Evolutionary conservation across 192 early-diverging fungal species (phyloP), one percentile per base, ranked within the genome.

Genomic region (Chytriomyces sp.): DNA sequence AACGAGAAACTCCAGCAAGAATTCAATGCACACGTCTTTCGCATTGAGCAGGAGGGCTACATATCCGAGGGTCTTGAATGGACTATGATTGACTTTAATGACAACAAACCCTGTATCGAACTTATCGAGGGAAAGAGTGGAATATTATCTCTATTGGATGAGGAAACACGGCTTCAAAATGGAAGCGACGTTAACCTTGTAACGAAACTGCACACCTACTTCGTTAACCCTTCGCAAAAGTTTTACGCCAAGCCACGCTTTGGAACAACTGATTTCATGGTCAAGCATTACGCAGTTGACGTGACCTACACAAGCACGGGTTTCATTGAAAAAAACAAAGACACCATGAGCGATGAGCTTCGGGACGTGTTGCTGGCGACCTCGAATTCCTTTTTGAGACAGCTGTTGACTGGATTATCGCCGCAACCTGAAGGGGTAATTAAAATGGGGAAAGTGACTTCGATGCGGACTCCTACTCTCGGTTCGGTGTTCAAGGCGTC

Each of bases 1-100:
- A 96, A 96, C 79, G 94, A 96, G 75, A 96, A 94, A 75, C 80
- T 96, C 36, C 96, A 98, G 72, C 94, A 96, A 75, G 92, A 97
- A 64, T 98, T 98, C 67, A 97, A 96, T 56, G 92, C 95, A 74
- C 80, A 96, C 59, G 96, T 94, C n/a, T 86, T 98, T 39, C 95
- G 95, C 79, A 82, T 92, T 7, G 95, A 97, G 79, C 96, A 98
- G 82, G 94, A 96, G 73, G 94, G 94, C 71, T 97, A 97, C 68
- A 91, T 92, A 25, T 82, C 86, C 36, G 80, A 81, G 53, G 64
- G 63, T 10, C 81, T 81, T 38, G 75, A 54, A 25, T 81, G 80
- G 80, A 66, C 55, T 3, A 41, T 91, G 86, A 98, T 98, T 70
- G 87, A 92, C 56, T 98, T 93, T 78, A 95, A 94, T 79, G 94